phyloP scores from a whole-genome alignment of 306 rosid species.

The Lathyrus tuberosus region DNA sequence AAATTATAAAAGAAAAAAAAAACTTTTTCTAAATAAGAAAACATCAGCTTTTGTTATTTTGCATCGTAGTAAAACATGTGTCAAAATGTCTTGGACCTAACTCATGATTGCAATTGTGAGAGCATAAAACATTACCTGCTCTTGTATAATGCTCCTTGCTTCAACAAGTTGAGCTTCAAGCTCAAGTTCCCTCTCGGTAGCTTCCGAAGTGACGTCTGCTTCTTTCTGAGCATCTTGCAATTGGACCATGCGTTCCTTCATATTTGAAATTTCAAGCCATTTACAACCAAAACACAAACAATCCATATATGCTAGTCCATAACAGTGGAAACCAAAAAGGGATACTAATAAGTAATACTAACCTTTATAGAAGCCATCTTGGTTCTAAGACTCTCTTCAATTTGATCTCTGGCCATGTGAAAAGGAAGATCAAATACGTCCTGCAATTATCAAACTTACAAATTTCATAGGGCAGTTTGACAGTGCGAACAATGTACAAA shows the following conservation, averaged over 20 bases:
- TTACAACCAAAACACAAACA: constrained; percentile 25
- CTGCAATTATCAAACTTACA: constrained; percentile 49
- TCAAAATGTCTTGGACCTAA: constrained; percentile 30
- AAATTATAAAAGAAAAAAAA: not conserved
- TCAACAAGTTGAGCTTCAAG: constrained; percentile 99
- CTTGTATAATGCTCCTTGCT: constrained; percentile 99
- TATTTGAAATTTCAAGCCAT: constrained; percentile 41
- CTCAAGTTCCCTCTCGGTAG: constrained; percentile 97
- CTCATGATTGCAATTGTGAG: constrained; percentile 37
- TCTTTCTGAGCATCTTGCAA: constrained; percentile 98
- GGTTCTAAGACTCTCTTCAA: constrained; percentile 93
- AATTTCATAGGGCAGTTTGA: constrained; percentile 27
- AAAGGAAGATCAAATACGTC: constrained; percentile 97
- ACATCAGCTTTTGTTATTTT: not conserved
- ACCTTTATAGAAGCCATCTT: constrained; percentile 99
- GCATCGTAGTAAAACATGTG: constrained; percentile 15
- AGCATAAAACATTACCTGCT: constrained; percentile 71
- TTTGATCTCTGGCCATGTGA: constrained; percentile 98
- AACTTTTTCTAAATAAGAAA: constrained; percentile 26
- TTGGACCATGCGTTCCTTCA: constrained; percentile 94
- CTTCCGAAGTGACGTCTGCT: constrained; percentile 96
- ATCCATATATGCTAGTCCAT: constrained; percentile 28
- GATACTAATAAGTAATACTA: constrained; percentile 22
- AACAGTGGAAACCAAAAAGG: constrained; percentile 15
- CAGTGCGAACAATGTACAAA: constrained; percentile 8